Evolutionary conservation across 129 eudicot genomes (phyloP).

Genomic region (Rutidosis leptorrhynchoides): DNA sequence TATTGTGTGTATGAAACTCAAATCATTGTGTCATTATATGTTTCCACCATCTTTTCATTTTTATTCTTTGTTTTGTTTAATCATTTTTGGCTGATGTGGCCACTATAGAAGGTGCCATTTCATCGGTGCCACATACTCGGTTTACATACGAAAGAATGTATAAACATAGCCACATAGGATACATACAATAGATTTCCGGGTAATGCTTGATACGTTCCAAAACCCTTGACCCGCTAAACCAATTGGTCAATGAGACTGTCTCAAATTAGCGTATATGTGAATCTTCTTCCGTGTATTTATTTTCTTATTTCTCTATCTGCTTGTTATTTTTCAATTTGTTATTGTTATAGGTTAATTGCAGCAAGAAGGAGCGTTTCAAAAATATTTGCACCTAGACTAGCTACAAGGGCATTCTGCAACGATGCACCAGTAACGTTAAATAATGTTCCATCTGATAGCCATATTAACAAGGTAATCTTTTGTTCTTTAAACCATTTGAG

Average conservation of each 20-base stretch:
- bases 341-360: constrained; percentile 41
- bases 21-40: neutral
- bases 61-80: too few species aligned
- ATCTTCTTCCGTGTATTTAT: neutral
- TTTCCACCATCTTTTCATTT: neutral
- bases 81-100: neutral
- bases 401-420: constrained; percentile 46
- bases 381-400: constrained; percentile 24
- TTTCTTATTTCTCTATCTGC: neutral
- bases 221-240: neutral
- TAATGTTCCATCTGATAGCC: constrained; percentile 25
- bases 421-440: constrained; percentile 29
- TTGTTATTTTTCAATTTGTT: constrained; percentile 8
- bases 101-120: neutral
- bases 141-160: neutral
- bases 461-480: constrained; percentile 31
- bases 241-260: neutral
- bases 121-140: neutral
- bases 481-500: constrained; percentile 2
- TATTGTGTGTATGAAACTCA: neutral
- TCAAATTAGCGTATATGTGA: constrained; percentile 1
- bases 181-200: neutral
- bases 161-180: too few species aligned
- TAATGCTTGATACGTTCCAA: neutral
- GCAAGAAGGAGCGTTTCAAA: constrained; percentile 33